These are phyloP conservation scores for Neodidymelliopsis sp. DNA, from an alignment of 2,329 filamentous ascomycete genomes.

Conservation along the genomic window DNA sequence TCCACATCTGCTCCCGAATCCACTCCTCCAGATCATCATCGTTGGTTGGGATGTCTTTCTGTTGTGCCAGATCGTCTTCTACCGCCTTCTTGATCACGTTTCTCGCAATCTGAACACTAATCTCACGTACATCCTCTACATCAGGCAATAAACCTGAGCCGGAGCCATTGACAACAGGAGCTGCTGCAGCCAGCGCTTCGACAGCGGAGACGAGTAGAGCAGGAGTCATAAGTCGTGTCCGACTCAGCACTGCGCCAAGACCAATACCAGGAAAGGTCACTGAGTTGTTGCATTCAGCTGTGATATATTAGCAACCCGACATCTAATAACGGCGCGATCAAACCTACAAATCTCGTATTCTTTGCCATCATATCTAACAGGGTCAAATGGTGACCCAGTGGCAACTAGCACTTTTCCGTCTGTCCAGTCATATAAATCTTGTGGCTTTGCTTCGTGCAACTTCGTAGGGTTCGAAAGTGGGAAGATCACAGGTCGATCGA, in stretches of 20 bases:
- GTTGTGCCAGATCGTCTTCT: slow-evolving; percentile 71
- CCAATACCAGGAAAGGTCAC: slow-evolving; percentile 88
- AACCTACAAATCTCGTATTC: slow-evolving; percentile 62
- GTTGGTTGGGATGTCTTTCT: slow-evolving; percentile 68
- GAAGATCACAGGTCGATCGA: slow-evolving; percentile 82
- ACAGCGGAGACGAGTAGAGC: slow-evolving; percentile 84
- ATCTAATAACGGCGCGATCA: slow-evolving; percentile 32
- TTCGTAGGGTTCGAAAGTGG: slow-evolving; percentile 86
- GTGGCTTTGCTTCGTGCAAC: slow-evolving; percentile 81
- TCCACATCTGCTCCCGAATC: slow-evolving; percentile 83
- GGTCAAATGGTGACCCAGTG: slow-evolving; percentile 82
- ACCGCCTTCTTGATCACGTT: slow-evolving; percentile 77
- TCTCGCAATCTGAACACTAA: slow-evolving; percentile 79
- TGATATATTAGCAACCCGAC: slow-evolving; percentile 7
- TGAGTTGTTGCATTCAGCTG: slow-evolving; percentile 88
- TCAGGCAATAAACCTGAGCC: slow-evolving; percentile 75
- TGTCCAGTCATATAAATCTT: slow-evolving; percentile 80
- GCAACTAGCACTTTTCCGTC: slow-evolving; percentile 79
- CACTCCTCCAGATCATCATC: slow-evolving; percentile 69
- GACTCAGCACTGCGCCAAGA: slow-evolving; percentile 76
- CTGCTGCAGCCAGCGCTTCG: slow-evolving; percentile 72
- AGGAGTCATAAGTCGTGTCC: slow-evolving; percentile 72
- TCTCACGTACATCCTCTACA: slow-evolving; percentile 74
- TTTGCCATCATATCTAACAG: slow-evolving; percentile 67
- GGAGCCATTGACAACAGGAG: slow-evolving; percentile 72